phyloP scores from a whole-genome alignment of 2,329 filamentous ascomycete species.

The Pseudopyricularia javanii region DNA sequence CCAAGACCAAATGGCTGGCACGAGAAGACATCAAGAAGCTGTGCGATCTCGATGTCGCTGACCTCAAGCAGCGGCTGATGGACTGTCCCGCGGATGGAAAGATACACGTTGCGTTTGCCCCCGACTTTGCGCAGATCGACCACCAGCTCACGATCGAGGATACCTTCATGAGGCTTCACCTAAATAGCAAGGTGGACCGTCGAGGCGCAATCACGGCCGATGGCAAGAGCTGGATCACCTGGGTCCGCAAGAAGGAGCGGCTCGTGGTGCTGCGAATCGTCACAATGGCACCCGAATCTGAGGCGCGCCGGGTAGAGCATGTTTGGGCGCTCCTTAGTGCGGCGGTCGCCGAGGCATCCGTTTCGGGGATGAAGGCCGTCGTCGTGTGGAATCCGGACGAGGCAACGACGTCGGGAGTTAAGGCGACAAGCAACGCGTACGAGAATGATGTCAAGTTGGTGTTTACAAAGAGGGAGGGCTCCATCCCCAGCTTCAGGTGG shows the following conservation, averaged over 20 bases:
- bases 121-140: slow-evolving; percentile 14
- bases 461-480: slow-evolving; percentile 18
- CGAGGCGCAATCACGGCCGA: slow-evolving; percentile 13
- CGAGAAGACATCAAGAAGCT: slow-evolving; percentile 11
- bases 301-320: slow-evolving; percentile 11
- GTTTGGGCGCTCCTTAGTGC: slow-evolving; percentile 17
- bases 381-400: slow-evolving; percentile 23
- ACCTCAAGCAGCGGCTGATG: slow-evolving; percentile 13
- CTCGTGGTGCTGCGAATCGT: slow-evolving; percentile 17
- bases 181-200: slow-evolving; percentile 6
- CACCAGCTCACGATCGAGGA: slow-evolving; percentile 20
- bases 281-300: slow-evolving; percentile 5
- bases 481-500: slow-evolving; percentile 22
- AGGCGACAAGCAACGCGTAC: slow-evolving; percentile 24
- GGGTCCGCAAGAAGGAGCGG: slow-evolving; percentile 18
- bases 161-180: slow-evolving; percentile 13
- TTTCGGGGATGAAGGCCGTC: slow-evolving; percentile 16
- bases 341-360: slow-evolving; percentile 18
- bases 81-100: slow-evolving; percentile 11
- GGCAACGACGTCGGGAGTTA: slow-evolving; percentile 14
- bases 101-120: slow-evolving; percentile 20
- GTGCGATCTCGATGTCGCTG: slow-evolving; percentile 14
- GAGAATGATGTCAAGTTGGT: slow-evolving; percentile 15
- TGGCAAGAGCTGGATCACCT: slow-evolving; percentile 18
- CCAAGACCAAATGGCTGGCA: slow-evolving; percentile 10